Conservation (phyloP, 768 basidiomycete species). For the Suillus clintonianus region DNA sequence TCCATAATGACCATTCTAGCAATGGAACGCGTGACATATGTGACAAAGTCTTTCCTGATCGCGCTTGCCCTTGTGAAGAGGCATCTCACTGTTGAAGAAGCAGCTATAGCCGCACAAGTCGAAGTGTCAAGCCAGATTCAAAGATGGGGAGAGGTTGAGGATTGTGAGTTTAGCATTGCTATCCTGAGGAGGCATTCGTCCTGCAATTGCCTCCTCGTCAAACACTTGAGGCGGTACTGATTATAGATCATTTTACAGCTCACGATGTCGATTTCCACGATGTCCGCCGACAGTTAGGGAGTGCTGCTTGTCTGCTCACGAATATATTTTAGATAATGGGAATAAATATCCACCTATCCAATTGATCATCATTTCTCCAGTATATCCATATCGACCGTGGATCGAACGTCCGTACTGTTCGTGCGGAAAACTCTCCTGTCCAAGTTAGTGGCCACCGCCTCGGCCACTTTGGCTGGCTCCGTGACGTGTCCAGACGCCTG, state of each 20-base stretch:
- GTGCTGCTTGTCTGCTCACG: constrained; percentile 66
- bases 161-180: constrained; percentile 64
- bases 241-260: constrained; percentile 50
- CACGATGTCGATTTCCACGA: constrained; percentile 99
- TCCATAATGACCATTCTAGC: constrained; percentile 45
- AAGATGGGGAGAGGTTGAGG: constrained; percentile 99
- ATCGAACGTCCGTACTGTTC: constrained; percentile 12
- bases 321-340: constrained; percentile 25
- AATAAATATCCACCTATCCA: constrained; percentile 3
- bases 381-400: constrained; percentile 5
- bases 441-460: neutral
- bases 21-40: constrained; percentile 87
- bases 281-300: constrained; percentile 82
- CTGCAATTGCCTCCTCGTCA: constrained; percentile 1
- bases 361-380: constrained; percentile 9
- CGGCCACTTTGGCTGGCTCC: neutral
- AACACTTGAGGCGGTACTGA: constrained; percentile 10
- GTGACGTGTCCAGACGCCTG: neutral
- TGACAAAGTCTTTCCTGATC: constrained; percentile 90
- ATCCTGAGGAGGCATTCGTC: neutral
- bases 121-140: constrained; percentile 96
- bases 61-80: constrained; percentile 81
- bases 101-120: constrained; percentile 81
- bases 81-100: constrained; percentile 77
- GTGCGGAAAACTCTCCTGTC: neutral